Evolutionary conservation across 75 land plant genomes (phyloP), one percentile per base, ranked within the genome.

Genomic region (Selaginella tamariscina): DNA sequence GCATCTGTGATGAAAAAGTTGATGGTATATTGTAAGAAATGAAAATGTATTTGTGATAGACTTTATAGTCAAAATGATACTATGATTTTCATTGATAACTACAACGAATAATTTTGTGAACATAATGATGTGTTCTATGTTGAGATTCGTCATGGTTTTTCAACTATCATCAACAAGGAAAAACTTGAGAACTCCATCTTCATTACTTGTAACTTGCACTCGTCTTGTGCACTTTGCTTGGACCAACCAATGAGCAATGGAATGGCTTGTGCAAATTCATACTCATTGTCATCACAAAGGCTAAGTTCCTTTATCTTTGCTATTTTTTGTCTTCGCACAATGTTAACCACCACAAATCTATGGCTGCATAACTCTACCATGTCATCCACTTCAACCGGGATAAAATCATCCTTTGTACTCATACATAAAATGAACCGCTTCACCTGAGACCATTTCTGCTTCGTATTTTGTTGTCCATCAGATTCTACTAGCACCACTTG

Each of bases 381-480:
- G 49, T 39, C 49, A 39, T 39, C 49, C 49, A 39, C 49, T 39
- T 39, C 49, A 39, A 39, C 49, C 49, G 49, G 49, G 49, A 39
- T 15, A 39, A 15, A 39, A 39, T 15, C 49, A 39, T 39, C 49
- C 49, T 39, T 15, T 39, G 49, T 5, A 39, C 5, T 39, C 49
- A 39, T 5, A 39, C 49, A 39, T n/a, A 39, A 39, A 39, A 39
- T 39, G 49, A 39, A 39, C 49, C 49, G 15, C 49, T 39, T 15
- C 15, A 39, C 49, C 15, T 39, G 49, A 39, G 49, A 39, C 49
- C 49, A 39, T 39, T 39, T 39, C 15, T 39, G 49, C 49, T 39
- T 39, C 15, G 49, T 39, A 39, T 39, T 39, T 39, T 39, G 15
- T 39, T 39, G 49, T 39, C 15, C 15, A 39, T 5, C 49, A 39